These are phyloP conservation scores for Lithohypha guttulata DNA, from an alignment of 2,329 filamentous ascomycete genomes.

Conservation along the genomic window DNA sequence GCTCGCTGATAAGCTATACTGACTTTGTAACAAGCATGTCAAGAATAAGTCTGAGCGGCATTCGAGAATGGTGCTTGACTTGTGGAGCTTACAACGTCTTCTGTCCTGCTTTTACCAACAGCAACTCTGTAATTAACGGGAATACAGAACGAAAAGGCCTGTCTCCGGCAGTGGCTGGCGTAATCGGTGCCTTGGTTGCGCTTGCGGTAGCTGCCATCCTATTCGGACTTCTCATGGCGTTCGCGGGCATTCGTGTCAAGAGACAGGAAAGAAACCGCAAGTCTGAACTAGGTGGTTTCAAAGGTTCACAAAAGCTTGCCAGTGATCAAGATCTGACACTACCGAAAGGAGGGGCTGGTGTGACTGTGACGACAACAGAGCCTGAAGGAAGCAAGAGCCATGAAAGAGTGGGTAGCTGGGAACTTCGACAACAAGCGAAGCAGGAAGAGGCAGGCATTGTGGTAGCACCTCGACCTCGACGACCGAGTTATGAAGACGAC, in stretches of 20 bases:
- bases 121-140: constrained; percentile 9
- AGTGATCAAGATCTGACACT: constrained; percentile 44
- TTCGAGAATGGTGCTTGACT: constrained; percentile 42
- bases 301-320: constrained; percentile 43
- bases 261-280: constrained; percentile 26
- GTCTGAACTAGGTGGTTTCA: constrained; percentile 43
- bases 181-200: constrained; percentile 46
- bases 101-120: constrained; percentile 33
- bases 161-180: constrained; percentile 39
- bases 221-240: constrained; percentile 30
- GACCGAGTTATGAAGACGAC: constrained; percentile 37
- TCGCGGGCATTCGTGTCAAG: constrained; percentile 37
- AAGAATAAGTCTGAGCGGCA: constrained; percentile 33
- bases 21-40: constrained; percentile 41
- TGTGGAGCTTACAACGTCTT: constrained; percentile 41
- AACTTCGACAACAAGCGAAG: constrained; percentile 31
- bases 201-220: constrained; percentile 36
- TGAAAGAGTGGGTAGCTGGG: constrained; percentile 49
- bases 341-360: constrained; percentile 31
- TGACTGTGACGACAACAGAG: constrained; percentile 24
- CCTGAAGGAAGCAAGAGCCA: constrained; percentile 30
- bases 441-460: constrained; percentile 13
- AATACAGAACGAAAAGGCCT: constrained; percentile 7
- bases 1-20: constrained; percentile 37
- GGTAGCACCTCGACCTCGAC: constrained; percentile 13